Evolutionary conservation across 192 early-diverging fungal species (phyloP), one percentile per base, ranked within the genome.

Genomic region (Backusella luteola): DNA sequence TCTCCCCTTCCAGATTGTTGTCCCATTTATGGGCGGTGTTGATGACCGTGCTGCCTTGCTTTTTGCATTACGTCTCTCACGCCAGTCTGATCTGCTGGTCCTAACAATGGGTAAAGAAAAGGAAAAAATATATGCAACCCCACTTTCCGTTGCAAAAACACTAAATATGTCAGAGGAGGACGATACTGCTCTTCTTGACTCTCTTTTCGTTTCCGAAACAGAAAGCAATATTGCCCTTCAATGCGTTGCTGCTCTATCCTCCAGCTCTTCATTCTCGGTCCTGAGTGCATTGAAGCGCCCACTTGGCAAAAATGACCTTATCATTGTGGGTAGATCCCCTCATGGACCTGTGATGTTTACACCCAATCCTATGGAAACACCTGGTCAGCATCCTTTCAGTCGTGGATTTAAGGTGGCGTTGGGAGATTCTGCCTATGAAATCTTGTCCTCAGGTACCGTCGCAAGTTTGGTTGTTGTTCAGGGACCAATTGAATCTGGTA

Each of bases 1-100:
- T 26, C 85, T 76, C 32, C 17, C 79, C 35, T 72, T 86, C 56
- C 85, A 91, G 76, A 81, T 70, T 17, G 82, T 97, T 35, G 84
- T 95, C 2, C 87, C 95, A 23, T 90, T 91, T 14, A 91, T 94
- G 77, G 94, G 94, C 12, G 90, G 91, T 1, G 66, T 76, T 0
- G 96, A 97, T 74, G 94, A 96, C 81, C 86, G 89, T 78, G 89
- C 90, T 56, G 89, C 91, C 0, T 44, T 90, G 0, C 73, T 82
- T 1, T 77, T 94, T 39, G 89, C 90, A 1, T 78, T 89, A 26
- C 85, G 85, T 3, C 73, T 41, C 11, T 84, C 82, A 56, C 23
- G 34, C 6, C 34, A 69, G 35, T 34, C 34, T 11, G 35, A 69
- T 19, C 34, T 69, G 2, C 9, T 69, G 17, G 67, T 69, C n/a